phyloP scores from a whole-genome alignment of 2,329 filamentous ascomycete species.

The Cladophialophora psammophila region DNA sequence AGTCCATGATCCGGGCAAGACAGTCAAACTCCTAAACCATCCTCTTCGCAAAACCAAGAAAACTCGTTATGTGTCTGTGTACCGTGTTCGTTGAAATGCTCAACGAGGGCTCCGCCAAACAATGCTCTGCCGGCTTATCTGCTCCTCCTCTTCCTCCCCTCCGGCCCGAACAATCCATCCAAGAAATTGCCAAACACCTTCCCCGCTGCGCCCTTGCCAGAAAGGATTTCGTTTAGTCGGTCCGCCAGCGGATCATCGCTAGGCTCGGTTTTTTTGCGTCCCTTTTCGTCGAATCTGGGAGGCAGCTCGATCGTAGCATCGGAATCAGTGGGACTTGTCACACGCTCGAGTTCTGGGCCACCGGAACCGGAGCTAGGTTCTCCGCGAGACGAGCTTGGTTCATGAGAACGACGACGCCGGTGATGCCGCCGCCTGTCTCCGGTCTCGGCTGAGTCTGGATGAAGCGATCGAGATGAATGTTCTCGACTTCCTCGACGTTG shows the following conservation, averaged over 20 bases:
- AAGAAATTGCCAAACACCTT: constrained; percentile 42
- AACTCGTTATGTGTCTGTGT: constrained; percentile 2
- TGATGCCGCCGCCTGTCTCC: constrained; percentile 39
- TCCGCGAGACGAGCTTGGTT: constrained; percentile 33
- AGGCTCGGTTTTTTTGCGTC: constrained; percentile 46
- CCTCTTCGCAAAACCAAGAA: neutral
- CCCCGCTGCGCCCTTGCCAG: constrained; percentile 42
- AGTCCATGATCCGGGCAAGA: neutral
- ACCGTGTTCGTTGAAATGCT: neutral
- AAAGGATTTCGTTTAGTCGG: constrained; percentile 48
- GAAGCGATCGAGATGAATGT: constrained; percentile 15
- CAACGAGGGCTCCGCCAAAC: neutral
- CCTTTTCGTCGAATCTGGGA: constrained; percentile 53
- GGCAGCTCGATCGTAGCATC: constrained; percentile 55
- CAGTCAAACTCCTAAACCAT: neutral
- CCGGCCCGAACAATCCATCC: constrained; percentile 40
- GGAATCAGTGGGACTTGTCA: constrained; percentile 44
- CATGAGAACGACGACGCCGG: constrained; percentile 35
- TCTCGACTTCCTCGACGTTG: constrained; percentile 28
- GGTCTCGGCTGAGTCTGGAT: constrained; percentile 47
- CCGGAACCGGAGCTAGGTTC: constrained; percentile 21
- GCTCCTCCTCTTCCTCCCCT: constrained; percentile 32
- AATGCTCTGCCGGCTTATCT: constrained; percentile 23
- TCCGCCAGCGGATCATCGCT: constrained; percentile 47
- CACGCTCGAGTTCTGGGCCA: constrained; percentile 21